phyloP scores from a whole-genome alignment of 2,329 filamentous ascomycete species.

The Chaetomium sp. region DNA sequence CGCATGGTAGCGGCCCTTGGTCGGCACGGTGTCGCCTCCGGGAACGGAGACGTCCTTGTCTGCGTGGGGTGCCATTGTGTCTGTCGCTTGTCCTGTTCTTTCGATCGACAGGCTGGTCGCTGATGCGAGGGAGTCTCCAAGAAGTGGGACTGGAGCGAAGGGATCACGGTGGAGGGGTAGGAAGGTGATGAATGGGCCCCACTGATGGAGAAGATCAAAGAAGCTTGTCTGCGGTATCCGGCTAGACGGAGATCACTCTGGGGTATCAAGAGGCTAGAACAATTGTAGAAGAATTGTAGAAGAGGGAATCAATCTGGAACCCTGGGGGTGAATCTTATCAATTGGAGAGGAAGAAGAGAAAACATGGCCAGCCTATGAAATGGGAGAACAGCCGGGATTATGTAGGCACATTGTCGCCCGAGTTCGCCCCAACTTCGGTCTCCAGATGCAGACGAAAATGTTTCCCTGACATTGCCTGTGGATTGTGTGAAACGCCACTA shows the following conservation, averaged over 20 bases:
- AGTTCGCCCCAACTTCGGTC: conserved; percentile 5
- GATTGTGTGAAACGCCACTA: conserved; percentile 31
- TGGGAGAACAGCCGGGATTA: conserved; percentile 3
- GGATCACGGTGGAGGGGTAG: conserved; percentile 11
- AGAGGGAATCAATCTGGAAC: neutral
- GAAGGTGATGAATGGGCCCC: conserved; percentile 18
- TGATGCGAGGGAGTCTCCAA: neutral
- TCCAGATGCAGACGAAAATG: conserved; percentile 10
- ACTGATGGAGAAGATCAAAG: conserved; percentile 17
- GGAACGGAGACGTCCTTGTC: conserved; percentile 41
- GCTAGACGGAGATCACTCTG: conserved; percentile 2
- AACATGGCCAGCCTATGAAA: neutral
- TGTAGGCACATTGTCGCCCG: conserved; percentile 5
- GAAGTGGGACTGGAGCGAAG: neutral
- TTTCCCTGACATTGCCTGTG: neutral
- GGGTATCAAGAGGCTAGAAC: conserved; percentile 4
- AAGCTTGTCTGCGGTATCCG: conserved; percentile 9
- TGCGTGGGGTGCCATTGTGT: conserved; percentile 60
- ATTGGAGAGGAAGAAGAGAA: conserved; percentile 12
- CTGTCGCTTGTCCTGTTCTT: neutral
- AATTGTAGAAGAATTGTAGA: no score
- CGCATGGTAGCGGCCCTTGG: conserved; percentile 62
- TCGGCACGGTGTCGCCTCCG: neutral
- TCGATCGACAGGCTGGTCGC: neutral
- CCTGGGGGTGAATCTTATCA: neutral